These are phyloP conservation scores for Byssochlamys sp. DNA, from an alignment of 2,329 filamentous ascomycete species.

Conservation along the genomic window DNA sequence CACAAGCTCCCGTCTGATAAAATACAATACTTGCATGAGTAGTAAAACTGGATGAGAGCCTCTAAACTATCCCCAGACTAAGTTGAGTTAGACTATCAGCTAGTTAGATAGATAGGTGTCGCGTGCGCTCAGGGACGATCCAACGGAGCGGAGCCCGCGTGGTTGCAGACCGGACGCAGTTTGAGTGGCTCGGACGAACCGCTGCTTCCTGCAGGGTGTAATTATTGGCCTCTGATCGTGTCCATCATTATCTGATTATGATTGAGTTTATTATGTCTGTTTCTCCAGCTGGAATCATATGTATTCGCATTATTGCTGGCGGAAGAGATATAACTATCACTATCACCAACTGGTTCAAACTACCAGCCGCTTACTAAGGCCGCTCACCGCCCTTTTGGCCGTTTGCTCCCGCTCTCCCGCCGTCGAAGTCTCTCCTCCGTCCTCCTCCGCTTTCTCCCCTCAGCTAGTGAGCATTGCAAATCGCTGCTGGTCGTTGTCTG, in stretches of 20 bases:
- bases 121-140: neutral
- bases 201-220: neutral
- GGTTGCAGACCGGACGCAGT: conserved; percentile 14
- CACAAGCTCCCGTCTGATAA: too few relatives aligned
- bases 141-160: neutral
- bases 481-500: neutral
- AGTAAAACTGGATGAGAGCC: too few relatives aligned
- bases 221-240: too few relatives aligned
- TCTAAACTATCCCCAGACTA: too few relatives aligned
- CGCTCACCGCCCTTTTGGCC: conserved; percentile 19
- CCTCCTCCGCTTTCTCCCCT: conserved; percentile 10
- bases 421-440: conserved; percentile 6
- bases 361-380: neutral
- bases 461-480: neutral
- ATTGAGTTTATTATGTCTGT: too few relatives aligned
- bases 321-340: neutral
- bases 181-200: conserved; percentile 11
- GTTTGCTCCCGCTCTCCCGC: conserved; percentile 1
- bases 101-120: neutral
- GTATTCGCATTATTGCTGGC: neutral
- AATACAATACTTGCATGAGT: too few relatives aligned
- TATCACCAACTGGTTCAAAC: neutral
- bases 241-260: too few relatives aligned
- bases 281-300: neutral
- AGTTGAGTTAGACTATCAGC: too few relatives aligned